These are phyloP conservation scores for Trypanosoma theileri DNA, from an alignment of 208 protist genomes.

Conservation along the genomic window DNA sequence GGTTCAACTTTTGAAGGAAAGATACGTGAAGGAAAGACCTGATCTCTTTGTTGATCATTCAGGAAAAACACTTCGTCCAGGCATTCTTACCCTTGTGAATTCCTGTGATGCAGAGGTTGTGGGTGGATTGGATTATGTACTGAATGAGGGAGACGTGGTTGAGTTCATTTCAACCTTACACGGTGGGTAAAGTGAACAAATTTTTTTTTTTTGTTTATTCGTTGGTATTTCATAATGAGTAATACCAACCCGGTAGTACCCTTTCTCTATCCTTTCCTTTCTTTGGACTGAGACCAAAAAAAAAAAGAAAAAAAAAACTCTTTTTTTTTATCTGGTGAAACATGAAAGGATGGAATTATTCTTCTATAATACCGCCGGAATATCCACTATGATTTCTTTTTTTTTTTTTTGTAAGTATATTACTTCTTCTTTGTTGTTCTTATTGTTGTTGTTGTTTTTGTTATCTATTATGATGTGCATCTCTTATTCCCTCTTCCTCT, in stretches of 20 bases:
- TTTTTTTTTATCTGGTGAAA: no score
- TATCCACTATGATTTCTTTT: no score
- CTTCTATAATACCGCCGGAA: no score
- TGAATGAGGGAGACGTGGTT: conserved; percentile 85
- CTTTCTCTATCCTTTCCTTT: background rate
- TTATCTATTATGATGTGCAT: background rate
- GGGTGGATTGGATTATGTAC: conserved; percentile 74
- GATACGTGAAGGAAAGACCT: conserved; percentile 67
- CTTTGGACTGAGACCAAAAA: background rate
- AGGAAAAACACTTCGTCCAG: conserved; percentile 74
- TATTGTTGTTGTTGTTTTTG: background rate
- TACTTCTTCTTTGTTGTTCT: no score
- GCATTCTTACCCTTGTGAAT: conserved; percentile 94
- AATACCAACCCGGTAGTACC: background rate
- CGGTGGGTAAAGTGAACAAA: conserved; percentile 65
- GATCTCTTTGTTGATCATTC: conserved; percentile 76
- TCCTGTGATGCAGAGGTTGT: conserved; percentile 92
- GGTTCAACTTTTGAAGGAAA: conserved; percentile 47
- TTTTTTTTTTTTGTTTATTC: background rate
- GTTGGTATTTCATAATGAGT: background rate
- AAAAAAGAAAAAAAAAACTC: no score
- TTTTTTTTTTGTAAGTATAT: no score
- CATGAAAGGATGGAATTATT: no score
- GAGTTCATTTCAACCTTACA: conserved; percentile 95
- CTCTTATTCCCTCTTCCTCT: background rate